These are phyloP conservation scores for Mycena metata DNA, from an alignment of 768 basidiomycete genomes.

Conservation along the genomic window DNA sequence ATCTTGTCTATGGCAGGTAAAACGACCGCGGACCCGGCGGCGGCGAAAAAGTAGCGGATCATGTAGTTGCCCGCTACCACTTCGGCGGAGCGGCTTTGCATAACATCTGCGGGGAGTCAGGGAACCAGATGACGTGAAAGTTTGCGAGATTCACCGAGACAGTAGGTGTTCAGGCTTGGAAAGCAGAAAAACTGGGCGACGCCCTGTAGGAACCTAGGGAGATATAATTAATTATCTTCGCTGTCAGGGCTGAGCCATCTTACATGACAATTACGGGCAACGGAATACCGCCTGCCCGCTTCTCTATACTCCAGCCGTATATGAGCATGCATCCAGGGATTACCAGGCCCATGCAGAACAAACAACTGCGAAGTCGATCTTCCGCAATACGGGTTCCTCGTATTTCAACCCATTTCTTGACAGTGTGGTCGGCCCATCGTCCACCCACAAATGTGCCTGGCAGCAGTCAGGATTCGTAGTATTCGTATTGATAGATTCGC, in stretches of 20 bases:
- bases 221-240: not conserved
- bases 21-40: slow-evolving; percentile 34
- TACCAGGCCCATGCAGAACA: slow-evolving; percentile 29
- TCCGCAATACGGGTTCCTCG: slow-evolving; percentile 34
- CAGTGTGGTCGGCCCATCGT: slow-evolving; percentile 37
- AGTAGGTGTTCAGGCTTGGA: slow-evolving; percentile 38
- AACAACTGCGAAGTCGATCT: slow-evolving; percentile 34
- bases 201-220: slow-evolving; percentile 35
- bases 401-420: slow-evolving; percentile 37
- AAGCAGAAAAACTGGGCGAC: slow-evolving; percentile 36
- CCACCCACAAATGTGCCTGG: slow-evolving; percentile 35
- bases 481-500: not conserved
- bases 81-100: slow-evolving; percentile 38
- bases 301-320: slow-evolving; percentile 39
- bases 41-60: slow-evolving; percentile 35
- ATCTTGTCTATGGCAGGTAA: slow-evolving; percentile 36
- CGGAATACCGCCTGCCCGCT: slow-evolving; percentile 32
- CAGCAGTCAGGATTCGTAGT: not conserved
- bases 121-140: not conserved
- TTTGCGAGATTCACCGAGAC: slow-evolving; percentile 23
- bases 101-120: slow-evolving; percentile 26
- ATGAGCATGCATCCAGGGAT: slow-evolving; percentile 37
- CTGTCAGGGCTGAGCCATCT: not conserved
- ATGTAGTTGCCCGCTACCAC: slow-evolving; percentile 37
- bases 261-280: slow-evolving; percentile 37